Base-by-base conservation (phyloP, 176 grass and related monocot genomes). In the Pharus latifolius region DNA sequence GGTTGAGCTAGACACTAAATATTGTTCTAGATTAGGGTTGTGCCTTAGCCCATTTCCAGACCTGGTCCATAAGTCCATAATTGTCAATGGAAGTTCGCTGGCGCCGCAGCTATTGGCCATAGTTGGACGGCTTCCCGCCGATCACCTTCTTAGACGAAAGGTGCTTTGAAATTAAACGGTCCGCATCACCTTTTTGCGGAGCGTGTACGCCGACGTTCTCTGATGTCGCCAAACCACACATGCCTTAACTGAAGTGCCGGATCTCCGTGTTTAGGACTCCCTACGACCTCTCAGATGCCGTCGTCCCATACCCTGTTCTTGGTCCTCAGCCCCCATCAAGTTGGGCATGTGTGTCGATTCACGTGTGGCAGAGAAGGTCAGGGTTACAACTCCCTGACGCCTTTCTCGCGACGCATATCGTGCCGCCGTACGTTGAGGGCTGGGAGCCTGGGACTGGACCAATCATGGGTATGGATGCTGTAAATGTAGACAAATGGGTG, bases 151-250 rank as follows among this genome's bases (percentile, higher is more conserved):
- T 82, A 61, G 70, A 81, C 22, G 47, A n/a, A 25, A 19, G 25
- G 11, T 46, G n/a, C 56, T 10, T 82, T 13, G 35, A 75, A 51
- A 0, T 37, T 20, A 15, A 69, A 82, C 26, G 49, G 27, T 8
- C 80, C 80, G 27, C 50, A 68, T 70, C 80, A 82, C 38, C 51
- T 82, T n/a, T n/a, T n/a, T n/a, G n/a, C n/a, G 79, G 16, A 19
- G 80, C 60, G n/a, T 61, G 70, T n/a, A n/a, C n/a, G 60, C 49
- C 3, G 70, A 37, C 27, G 37, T 27, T 10, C n/a, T n/a, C n/a
- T n/a, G n/a, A n/a, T n/a, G n/a, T n/a, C n/a, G n/a, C n/a, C n/a
- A n/a, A n/a, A n/a, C n/a, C n/a, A n/a, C n/a, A n/a, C n/a, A n/a
- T n/a, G n/a, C n/a, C n/a, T n/a, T n/a, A n/a, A n/a, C n/a, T n/a